Percentiles rank a stretch among this genome's conserved stretches.
phyloP scores from a whole-genome alignment of 2,329 filamentous ascomycete genomes.

The Lojkania enalia region DNA sequence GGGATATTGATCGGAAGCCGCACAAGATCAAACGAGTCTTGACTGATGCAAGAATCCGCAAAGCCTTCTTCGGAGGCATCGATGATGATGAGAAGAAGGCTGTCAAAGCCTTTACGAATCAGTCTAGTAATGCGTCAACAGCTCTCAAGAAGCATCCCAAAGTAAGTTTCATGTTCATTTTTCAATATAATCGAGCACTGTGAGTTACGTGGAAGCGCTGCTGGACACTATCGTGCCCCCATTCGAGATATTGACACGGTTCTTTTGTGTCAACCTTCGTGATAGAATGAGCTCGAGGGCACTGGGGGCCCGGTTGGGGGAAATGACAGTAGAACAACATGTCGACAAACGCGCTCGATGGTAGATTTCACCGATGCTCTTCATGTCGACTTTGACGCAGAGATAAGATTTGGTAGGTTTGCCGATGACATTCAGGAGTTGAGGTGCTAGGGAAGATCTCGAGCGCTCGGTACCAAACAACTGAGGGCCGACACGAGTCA shows the following conservation, averaged over 20 bases:
- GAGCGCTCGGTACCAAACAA: constrained; percentile 15
- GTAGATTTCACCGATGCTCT: no score
- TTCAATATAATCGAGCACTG: not conserved
- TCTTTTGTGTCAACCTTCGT: no score
- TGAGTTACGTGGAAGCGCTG: no score
- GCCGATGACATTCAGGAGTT: constrained; percentile 1
- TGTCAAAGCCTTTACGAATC: constrained; percentile 66
- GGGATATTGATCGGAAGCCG: constrained; percentile 74
- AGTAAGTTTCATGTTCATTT: constrained; percentile 55
- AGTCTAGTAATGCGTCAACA: constrained; percentile 64
- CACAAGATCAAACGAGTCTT: constrained; percentile 70
- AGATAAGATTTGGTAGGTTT: no score
- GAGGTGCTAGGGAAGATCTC: not conserved
- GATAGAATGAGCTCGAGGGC: no score
- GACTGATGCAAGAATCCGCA: constrained; percentile 62
- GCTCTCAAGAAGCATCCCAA: constrained; percentile 86
- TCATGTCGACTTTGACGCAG: no score
- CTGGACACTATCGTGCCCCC: no score
- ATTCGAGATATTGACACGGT: no score
- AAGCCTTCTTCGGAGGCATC: constrained; percentile 64
- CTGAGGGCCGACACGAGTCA: constrained; percentile 3
- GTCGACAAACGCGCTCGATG: no score
- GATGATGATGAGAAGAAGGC: constrained; percentile 61
- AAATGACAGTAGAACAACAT: no score
- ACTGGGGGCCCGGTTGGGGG: no score